Base-by-base conservation (phyloP, 768 basidiomycete genomes). In the Boletus barrowsii region DNA sequence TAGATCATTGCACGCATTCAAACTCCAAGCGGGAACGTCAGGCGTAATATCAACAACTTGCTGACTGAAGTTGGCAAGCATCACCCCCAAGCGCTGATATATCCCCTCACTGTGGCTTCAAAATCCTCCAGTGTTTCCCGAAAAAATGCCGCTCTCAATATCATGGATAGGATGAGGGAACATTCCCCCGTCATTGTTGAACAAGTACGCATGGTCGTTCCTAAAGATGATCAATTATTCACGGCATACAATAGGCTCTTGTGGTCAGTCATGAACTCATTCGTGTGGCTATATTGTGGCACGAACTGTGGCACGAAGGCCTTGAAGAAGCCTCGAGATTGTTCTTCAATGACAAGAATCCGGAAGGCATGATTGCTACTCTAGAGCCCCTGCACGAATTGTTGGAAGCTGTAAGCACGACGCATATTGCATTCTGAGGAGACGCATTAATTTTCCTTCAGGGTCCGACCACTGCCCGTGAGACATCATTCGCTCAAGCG, bases 1-100 rank as follows among this genome's bases (percentile, higher is more conserved):
- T 54, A 98, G 93, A 96, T 99, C 59, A 98, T 99, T 64, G 97
- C 97, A 39, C 88, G 97, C 15, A 96, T 99, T 61, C 95, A 99
- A 76, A 97, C 94, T 0, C 94, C 96, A 0, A 89, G 88, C 61
- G 73, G 76, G 17, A 90, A 89, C 55, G 91, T 98, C 57, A 83
- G 93, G 35, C 81, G 87, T 59, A 91, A 94, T 56, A 96, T 99
- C 68, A 87, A 93, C 62, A 83, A 83, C 62, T 77, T 99, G 13
- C 75, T 99, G 48, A 88, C 83, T 13, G 93, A 95, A 64, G 91
- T 99, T 57, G 97, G 97, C 62, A 93, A 90, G 68, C 88, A 93
- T 51, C 97, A 99, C 63, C 97, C 97, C 1, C 97, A 99, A 74
- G 97, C 97, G 2, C 75, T 99, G 46, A 93, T 98, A 54, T 99